Conservation (phyloP, 768 basidiomycete species). For the Leccinellum albellum region DNA sequence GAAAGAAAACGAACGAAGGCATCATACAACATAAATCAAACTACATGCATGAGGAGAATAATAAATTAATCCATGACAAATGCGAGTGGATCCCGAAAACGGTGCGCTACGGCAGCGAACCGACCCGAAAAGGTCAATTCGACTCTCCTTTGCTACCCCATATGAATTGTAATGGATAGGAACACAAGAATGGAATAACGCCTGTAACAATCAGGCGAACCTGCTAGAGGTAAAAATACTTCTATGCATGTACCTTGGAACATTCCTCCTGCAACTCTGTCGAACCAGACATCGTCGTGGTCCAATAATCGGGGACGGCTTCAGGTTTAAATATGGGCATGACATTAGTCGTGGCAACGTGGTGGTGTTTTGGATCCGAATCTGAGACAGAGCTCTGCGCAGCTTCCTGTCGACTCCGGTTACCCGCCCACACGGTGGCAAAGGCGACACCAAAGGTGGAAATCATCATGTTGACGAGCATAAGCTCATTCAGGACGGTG, state of each 20-base stretch:
- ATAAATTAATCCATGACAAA: no score
- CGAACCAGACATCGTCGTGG: background rate
- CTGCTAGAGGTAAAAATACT: background rate
- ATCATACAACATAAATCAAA: no score
- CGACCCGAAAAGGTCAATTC: background rate
- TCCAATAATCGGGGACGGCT: background rate
- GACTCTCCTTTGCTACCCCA: background rate
- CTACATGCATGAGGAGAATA: no score
- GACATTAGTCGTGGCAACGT: background rate
- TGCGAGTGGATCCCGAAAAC: background rate
- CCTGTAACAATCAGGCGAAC: background rate
- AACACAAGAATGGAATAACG: background rate
- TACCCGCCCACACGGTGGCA: slow-evolving; percentile 5
- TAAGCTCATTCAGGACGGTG: background rate
- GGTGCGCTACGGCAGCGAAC: background rate
- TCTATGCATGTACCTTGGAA: background rate
- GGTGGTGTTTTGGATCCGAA: background rate
- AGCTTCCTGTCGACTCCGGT: background rate
- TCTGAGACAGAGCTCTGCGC: background rate
- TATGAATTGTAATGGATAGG: background rate
- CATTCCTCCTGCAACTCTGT: background rate
- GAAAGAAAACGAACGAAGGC: no score
- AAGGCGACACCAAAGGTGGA: slow-evolving; percentile 12
- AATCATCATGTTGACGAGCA: slow-evolving; percentile 6
- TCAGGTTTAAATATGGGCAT: background rate